Evolutionary conservation across 2,329 filamentous ascomycete genomes (phyloP).

Genomic region (Aspergillus aculeatinus): DNA sequence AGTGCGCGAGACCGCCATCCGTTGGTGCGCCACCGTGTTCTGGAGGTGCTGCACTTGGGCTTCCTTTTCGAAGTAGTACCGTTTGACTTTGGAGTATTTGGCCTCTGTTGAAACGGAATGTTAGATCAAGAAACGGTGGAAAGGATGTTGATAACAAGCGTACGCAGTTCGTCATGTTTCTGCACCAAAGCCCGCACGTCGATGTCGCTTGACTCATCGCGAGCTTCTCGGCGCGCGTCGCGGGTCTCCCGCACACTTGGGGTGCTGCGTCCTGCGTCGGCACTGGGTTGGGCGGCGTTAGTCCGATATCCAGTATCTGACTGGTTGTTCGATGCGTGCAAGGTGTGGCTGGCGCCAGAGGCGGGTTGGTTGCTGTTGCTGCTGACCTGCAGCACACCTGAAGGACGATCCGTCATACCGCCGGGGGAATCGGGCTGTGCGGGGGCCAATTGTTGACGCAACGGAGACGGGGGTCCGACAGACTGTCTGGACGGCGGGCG

Average conservation of each 20-base stretch:
- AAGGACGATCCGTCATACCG: conserved; percentile 22
- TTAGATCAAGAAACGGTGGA: conserved; percentile 2
- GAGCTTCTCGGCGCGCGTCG: conserved; percentile 28
- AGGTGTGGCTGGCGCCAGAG: neutral
- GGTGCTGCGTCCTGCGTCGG: conserved; percentile 49
- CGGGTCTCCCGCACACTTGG: conserved; percentile 38
- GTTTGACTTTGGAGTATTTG: conserved; percentile 98
- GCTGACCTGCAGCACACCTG: conserved; percentile 11
- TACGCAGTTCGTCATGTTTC: conserved; percentile 49
- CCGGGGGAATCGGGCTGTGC: conserved; percentile 12
- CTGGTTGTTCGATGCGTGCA: conserved; percentile 1
- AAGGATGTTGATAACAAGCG: conserved; percentile 16
- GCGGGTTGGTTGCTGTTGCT: conserved; percentile 8
- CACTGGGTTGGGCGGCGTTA: conserved; percentile 32
- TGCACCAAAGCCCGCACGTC: conserved; percentile 47
- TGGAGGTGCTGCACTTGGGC: conserved; percentile 90
- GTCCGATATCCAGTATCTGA: conserved; percentile 20
- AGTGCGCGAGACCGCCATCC: conserved; percentile 89
- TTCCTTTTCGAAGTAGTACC: conserved; percentile 92
- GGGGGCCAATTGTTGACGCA: conserved; percentile 15
- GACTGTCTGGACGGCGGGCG: conserved; percentile 24
- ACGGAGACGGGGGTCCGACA: conserved; percentile 22
- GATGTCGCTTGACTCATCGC: conserved; percentile 42
- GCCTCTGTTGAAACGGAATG: conserved; percentile 58
- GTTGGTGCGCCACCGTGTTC: conserved; percentile 95